phyloP scores from a whole-genome alignment of 2,329 filamentous ascomycete species.

The Mollisia scopiformis region DNA sequence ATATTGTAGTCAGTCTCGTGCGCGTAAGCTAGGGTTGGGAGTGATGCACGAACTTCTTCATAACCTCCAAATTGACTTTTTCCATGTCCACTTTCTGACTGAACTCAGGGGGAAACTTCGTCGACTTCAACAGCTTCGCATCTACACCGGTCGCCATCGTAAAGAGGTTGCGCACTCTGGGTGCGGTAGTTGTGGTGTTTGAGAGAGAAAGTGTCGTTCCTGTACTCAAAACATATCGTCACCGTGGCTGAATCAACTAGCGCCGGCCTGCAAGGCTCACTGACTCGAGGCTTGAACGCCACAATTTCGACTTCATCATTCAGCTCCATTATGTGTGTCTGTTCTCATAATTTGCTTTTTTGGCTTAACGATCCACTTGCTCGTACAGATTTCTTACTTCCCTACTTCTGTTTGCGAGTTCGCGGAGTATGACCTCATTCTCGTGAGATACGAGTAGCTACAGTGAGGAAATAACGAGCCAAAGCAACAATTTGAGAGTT shows the following conservation, averaged over 20 bases:
- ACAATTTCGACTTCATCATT: not conserved
- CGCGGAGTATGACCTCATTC: no score
- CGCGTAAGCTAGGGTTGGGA: conserved; percentile 15
- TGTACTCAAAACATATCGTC: conserved; percentile 19
- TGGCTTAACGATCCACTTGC: no score
- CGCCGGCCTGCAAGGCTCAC: not conserved
- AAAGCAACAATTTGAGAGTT: not conserved
- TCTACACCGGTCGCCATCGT: conserved; percentile 84
- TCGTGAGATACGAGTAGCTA: no score
- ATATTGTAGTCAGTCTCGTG: conserved; percentile 20
- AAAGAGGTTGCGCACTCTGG: conserved; percentile 8
- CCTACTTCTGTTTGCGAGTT: no score
- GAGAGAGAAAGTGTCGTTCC: not conserved
- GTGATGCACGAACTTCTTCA: conserved; percentile 78
- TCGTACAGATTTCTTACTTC: no score
- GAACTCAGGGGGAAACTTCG: conserved; percentile 93
- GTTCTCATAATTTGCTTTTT: no score
- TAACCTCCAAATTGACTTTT: conserved; percentile 95
- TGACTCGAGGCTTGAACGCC: not conserved
- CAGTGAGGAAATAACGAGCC: not conserved
- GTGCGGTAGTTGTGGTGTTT: conserved; percentile 8
- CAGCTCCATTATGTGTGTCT: not conserved
- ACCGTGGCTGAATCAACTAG: conserved; percentile 24
- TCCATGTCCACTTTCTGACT: conserved; percentile 95
- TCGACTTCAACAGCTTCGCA: conserved; percentile 85